Conservation (phyloP, 2,329 filamentous ascomycete species). For the Neonectria ditissima region DNA sequence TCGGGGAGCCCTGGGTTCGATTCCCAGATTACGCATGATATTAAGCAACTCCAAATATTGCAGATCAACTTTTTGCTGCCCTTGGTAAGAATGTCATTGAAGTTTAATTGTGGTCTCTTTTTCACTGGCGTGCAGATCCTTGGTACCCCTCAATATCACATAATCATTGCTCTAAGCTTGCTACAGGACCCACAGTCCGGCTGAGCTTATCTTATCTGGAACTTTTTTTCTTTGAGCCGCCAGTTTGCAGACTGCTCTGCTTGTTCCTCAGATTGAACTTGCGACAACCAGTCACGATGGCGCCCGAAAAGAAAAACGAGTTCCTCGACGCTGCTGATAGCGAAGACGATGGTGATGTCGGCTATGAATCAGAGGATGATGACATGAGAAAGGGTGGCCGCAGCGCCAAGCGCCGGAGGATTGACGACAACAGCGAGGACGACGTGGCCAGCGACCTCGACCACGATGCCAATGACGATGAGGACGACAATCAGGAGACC, state of each 20-base stretch:
- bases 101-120: background rate
- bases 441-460: conserved; percentile 54
- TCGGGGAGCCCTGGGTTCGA: conserved; percentile 5
- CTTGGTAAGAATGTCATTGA: too few species aligned
- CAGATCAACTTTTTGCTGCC: background rate
- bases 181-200: background rate
- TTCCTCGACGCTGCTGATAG: conserved; percentile 73
- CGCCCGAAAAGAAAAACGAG: conserved; percentile 76
- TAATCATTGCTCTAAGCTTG: conserved; percentile 16
- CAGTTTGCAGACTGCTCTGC: conserved; percentile 20
- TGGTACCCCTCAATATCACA: conserved; percentile 36
- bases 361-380: conserved; percentile 76
- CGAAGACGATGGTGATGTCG: conserved; percentile 67
- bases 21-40: conserved; percentile 6
- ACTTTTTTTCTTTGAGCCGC: conserved; percentile 41
- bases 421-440: conserved; percentile 56
- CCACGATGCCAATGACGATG: conserved; percentile 49
- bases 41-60: background rate
- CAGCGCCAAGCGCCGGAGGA: conserved; percentile 72
- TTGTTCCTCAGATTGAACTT: conserved; percentile 10
- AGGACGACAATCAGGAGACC: conserved; percentile 47
- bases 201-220: conserved; percentile 42
- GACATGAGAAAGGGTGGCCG: conserved; percentile 75
- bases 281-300: conserved; percentile 59
- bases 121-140: background rate